Conservation (phyloP, 2,329 filamentous ascomycete genomes). For the Beauveria brongniartii region DNA sequence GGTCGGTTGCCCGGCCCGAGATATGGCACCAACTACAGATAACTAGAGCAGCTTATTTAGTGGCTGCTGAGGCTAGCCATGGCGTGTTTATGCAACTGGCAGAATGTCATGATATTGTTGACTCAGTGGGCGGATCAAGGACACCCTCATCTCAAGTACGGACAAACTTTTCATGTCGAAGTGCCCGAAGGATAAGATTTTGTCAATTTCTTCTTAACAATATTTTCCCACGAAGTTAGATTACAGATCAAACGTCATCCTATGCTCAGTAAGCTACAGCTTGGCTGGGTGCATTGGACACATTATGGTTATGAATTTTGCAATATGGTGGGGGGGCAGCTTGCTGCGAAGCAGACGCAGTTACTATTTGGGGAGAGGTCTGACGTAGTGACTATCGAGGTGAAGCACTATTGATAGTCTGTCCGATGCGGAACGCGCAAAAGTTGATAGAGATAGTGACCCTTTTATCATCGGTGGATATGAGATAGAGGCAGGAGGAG, state of each 20-base stretch:
- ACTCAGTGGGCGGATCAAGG: slow-evolving; percentile 15
- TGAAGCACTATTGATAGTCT: background rate
- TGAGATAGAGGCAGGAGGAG: background rate
- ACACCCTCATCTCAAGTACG: slow-evolving; percentile 14
- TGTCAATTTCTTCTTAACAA: slow-evolving; percentile 38
- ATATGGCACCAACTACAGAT: slow-evolving; percentile 49
- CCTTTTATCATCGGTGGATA: slow-evolving; percentile 6
- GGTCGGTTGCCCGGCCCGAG: slow-evolving; percentile 50
- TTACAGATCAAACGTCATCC: slow-evolving; percentile 50
- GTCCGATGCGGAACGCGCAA: background rate
- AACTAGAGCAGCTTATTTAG: slow-evolving; percentile 22
- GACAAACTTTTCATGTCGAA: slow-evolving; percentile 24
- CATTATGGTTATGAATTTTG: slow-evolving; percentile 54
- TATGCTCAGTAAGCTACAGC: slow-evolving; percentile 43
- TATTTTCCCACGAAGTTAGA: slow-evolving; percentile 44
- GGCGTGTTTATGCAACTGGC: slow-evolving; percentile 9
- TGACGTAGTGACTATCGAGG: background rate
- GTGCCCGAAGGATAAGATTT: slow-evolving; percentile 33
- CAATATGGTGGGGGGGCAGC: slow-evolving; percentile 32
- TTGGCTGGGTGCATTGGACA: slow-evolving; percentile 49
- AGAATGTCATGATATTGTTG: slow-evolving; percentile 11
- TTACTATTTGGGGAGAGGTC: background rate
- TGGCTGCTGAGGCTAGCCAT: background rate
- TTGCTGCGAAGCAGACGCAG: background rate
- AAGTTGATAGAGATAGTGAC: background rate